These are phyloP conservation scores for Coleophoma cylindrospora DNA, from an alignment of 2,329 filamentous ascomycete genomes.

Conservation along the genomic window DNA sequence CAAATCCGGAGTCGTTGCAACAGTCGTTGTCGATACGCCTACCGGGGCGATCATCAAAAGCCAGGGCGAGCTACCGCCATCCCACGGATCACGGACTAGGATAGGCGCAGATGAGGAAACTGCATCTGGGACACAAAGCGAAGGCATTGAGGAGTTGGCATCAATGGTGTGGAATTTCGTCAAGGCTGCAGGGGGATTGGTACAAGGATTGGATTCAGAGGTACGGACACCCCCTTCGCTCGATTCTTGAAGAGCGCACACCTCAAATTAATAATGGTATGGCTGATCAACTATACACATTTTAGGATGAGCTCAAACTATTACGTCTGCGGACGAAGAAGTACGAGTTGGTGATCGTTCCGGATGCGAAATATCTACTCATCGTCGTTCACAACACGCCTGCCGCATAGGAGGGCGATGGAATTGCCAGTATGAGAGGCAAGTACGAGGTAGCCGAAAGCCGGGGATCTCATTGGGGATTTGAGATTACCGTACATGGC, in stretches of 20 bases:
- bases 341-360: slow-evolving; percentile 79
- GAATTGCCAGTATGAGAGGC: no score
- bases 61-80: not conserved
- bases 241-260: no score
- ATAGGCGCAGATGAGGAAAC: not conserved
- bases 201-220: slow-evolving; percentile 70
- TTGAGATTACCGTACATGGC: no score
- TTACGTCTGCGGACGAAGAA: slow-evolving; percentile 76
- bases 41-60: not conserved
- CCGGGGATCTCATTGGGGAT: no score
- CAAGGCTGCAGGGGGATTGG: slow-evolving; percentile 60
- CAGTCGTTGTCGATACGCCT: slow-evolving; percentile 8
- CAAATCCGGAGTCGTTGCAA: no score
- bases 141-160: slow-evolving; percentile 63
- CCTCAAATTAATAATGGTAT: not conserved
- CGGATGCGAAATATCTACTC: slow-evolving; percentile 73
- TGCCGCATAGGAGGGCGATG: slow-evolving; percentile 40
- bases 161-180: slow-evolving; percentile 73
- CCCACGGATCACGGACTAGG: not conserved
- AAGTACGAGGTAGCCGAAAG: no score
- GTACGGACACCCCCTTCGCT: slow-evolving; percentile 29
- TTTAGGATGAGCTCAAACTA: slow-evolving; percentile 69
- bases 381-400: slow-evolving; percentile 81
- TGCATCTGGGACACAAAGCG: not conserved
- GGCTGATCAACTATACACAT: slow-evolving; percentile 5